These are phyloP conservation scores for Saccharum hybrid DNA, from an alignment of 202 grass and related monocot species.

Conservation along the genomic window DNA sequence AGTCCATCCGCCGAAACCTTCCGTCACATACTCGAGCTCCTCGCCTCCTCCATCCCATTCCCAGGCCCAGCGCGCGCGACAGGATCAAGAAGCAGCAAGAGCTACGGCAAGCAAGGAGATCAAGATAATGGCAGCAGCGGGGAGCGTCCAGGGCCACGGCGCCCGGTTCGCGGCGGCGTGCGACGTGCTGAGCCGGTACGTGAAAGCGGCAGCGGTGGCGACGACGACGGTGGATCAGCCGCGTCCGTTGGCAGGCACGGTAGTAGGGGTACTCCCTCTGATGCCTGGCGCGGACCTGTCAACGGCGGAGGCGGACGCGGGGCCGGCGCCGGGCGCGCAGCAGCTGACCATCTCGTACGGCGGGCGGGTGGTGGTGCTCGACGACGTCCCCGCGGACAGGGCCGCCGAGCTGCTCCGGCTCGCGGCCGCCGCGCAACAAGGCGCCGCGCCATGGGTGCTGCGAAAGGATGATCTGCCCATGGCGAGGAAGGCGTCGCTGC, in stretches of 20 bases:
- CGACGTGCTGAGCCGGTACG: conserved; percentile 56
- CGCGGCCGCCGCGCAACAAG: conserved; percentile 40
- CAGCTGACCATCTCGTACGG: conserved; percentile 65
- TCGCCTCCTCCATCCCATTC: background rate
- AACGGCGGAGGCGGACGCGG: background rate
- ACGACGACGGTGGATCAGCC: background rate
- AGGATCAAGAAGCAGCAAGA: background rate
- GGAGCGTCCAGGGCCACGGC: background rate
- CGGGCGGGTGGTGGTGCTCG: conserved; percentile 58
- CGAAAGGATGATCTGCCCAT: conserved; percentile 42
- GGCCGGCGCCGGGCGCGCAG: conserved; percentile 6
- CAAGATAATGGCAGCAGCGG: background rate
- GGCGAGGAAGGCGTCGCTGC: conserved; percentile 70
- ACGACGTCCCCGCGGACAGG: conserved; percentile 53
- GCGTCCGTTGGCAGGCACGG: background rate
- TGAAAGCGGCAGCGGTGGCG: conserved; percentile 41
- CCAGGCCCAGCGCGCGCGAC: background rate
- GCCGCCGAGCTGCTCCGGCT: conserved; percentile 55
- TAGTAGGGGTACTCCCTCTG: conserved; percentile 30
- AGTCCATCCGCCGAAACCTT: background rate
- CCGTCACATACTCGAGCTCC: too few relatives aligned
- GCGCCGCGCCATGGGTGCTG: background rate
- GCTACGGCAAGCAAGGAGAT: background rate
- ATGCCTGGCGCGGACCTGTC: conserved; percentile 44
- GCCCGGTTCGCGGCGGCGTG: conserved; percentile 55